Percentiles rank a stretch among this genome's conserved stretches.
Conservation (phyloP, 257 asterid species). For the Solanum chiquidenum region DNA sequence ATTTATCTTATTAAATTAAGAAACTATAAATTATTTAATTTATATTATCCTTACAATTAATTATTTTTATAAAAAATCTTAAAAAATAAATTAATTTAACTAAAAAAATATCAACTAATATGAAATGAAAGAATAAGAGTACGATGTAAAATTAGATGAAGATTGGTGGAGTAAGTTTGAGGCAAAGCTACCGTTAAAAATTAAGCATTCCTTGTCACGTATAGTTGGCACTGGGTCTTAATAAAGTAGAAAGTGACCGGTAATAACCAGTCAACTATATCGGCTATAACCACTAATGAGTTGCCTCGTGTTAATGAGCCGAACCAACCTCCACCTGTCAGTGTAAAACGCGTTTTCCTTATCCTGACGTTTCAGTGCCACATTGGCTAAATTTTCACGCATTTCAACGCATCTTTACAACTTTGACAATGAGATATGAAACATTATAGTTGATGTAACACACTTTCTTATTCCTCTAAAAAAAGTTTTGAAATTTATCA, state of each 20-base stretch:
- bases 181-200: background rate
- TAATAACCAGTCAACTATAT: slow-evolving; percentile 9
- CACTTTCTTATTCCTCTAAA: background rate
- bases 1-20: too few relatives aligned
- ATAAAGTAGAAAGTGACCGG: slow-evolving; percentile 5
- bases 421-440: background rate
- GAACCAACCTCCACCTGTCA: slow-evolving; percentile 13
- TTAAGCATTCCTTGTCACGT: background rate
- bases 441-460: background rate
- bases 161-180: background rate
- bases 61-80: too few relatives aligned
- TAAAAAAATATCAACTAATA: too few relatives aligned
- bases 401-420: background rate
- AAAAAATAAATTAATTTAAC: too few relatives aligned
- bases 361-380: background rate
- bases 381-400: background rate
- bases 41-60: too few relatives aligned
- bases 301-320: slow-evolving; percentile 3
- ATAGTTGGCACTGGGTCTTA: background rate
- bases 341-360: background rate
- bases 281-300: background rate
- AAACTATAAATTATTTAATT: too few relatives aligned
- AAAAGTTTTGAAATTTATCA: too few relatives aligned
- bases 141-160: background rate
- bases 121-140: too few relatives aligned